Conservation (phyloP, 371 early-diverging fungal genomes). For the Basidiobolus meristosporus region DNA sequence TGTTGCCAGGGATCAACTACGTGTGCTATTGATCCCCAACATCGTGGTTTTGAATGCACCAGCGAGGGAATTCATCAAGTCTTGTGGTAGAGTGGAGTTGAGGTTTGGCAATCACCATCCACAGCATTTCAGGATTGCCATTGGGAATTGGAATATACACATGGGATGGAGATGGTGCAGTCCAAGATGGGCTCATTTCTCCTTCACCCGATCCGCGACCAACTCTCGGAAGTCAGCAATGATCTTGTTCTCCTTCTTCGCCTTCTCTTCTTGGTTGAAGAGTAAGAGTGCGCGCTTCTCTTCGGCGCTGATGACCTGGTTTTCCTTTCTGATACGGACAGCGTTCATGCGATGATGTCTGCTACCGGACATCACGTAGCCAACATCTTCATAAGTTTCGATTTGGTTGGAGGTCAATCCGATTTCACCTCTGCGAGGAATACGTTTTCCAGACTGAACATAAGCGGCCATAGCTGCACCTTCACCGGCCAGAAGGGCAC, state of each 20-base stretch:
- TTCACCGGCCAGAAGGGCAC: slow-evolving; percentile 58
- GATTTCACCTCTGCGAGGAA: slow-evolving; percentile 94
- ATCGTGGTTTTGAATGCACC: too few species aligned
- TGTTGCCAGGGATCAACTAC: too few species aligned
- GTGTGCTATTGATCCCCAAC: too few species aligned
- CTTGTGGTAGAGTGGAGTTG: too few species aligned
- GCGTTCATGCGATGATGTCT: slow-evolving; percentile 89
- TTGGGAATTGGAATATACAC: too few species aligned
- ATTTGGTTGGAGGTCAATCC: slow-evolving; percentile 73
- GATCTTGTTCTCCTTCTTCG: slow-evolving; percentile 74
- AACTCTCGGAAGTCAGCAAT: slow-evolving; percentile 68
- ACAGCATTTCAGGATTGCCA: too few species aligned
- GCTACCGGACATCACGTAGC: slow-evolving; percentile 91
- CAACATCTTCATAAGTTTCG: slow-evolving; percentile 61
- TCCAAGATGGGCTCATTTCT: too few species aligned
- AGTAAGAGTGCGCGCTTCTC: slow-evolving; percentile 64
- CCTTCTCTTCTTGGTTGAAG: slow-evolving; percentile 63
- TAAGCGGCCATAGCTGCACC: slow-evolving; percentile 72
- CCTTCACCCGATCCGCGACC: slow-evolving; percentile 12
- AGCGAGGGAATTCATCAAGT: too few species aligned
- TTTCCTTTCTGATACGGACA: slow-evolving; percentile 88
- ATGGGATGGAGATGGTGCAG: too few species aligned
- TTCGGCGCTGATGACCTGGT: slow-evolving; percentile 77
- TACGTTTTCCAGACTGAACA: slow-evolving; percentile 83
- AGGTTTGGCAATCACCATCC: too few species aligned